Evolutionary conservation across 179 eudicot genomes (phyloP).

Genomic region (Spergularia azorica): DNA sequence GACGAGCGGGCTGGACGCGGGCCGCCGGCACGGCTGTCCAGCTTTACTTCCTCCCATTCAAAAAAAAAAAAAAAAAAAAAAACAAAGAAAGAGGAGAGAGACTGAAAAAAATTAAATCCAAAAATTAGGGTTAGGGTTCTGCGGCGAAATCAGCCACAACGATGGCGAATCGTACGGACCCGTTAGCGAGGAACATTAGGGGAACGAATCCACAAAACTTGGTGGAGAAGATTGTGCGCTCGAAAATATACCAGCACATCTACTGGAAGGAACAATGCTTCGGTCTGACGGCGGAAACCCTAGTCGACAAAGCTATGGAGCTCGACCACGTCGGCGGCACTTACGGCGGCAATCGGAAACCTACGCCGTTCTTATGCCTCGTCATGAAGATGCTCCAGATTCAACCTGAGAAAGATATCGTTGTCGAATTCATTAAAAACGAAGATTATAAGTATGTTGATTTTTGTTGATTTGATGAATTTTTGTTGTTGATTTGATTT

Average conservation of each 20-base stretch:
- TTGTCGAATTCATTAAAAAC: conserved; percentile 93
- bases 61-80: background rate
- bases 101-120: background rate
- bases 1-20: too few relatives aligned
- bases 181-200: conserved; percentile 74
- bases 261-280: conserved; percentile 98
- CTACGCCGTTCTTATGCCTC: conserved; percentile 70
- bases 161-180: conserved; percentile 99
- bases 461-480: background rate
- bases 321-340: conserved; percentile 93
- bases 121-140: conserved; percentile 26
- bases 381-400: conserved; percentile 94
- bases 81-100: too few relatives aligned
- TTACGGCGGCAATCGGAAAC: conserved; percentile 74
- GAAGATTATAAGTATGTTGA: conserved; percentile 51
- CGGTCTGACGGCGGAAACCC: conserved; percentile 95
- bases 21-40: too few relatives aligned
- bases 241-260: conserved; percentile 77
- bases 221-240: conserved; percentile 78
- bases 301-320: conserved; percentile 98
- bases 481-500: background rate
- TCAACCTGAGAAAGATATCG: conserved; percentile 95
- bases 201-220: conserved; percentile 93
- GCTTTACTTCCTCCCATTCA: too few relatives aligned
- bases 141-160: background rate